Evolutionary conservation across 2,329 filamentous ascomycete species (phyloP).

Genomic region (Ophiostoma ulmi): DNA sequence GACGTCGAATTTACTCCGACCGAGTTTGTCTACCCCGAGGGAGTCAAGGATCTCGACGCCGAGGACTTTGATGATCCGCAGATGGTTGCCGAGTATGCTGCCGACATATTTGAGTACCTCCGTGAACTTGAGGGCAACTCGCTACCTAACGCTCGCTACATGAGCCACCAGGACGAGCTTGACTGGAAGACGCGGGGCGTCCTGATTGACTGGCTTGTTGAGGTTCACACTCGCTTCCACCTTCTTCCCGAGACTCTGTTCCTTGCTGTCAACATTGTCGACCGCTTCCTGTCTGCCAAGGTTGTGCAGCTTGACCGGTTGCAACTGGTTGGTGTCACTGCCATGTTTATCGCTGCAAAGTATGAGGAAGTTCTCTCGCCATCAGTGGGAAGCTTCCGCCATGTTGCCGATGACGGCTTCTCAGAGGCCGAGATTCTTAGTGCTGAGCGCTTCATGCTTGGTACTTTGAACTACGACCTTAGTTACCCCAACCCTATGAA

Average conservation of each 20-base stretch:
- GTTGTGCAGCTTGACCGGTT: constrained; percentile 93
- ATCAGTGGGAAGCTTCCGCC: constrained; percentile 93
- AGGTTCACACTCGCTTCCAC: constrained; percentile 95
- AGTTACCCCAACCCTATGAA: constrained; percentile 99
- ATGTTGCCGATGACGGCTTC: constrained; percentile 95
- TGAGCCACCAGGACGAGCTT: constrained; percentile 87
- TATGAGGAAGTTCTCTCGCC: constrained; percentile 98
- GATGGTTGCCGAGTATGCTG: constrained; percentile 97
- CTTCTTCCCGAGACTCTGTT: constrained; percentile 94
- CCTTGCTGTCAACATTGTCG: constrained; percentile 95
- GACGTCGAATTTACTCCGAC: constrained; percentile 31
- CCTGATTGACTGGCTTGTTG: constrained; percentile 94
- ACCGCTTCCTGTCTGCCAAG: constrained; percentile 93
- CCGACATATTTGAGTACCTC: constrained; percentile 95
- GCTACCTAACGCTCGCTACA: constrained; percentile 87
- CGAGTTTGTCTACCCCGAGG: constrained; percentile 34
- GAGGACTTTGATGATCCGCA: constrained; percentile 91
- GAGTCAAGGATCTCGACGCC: constrained; percentile 65
- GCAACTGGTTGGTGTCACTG: constrained; percentile 93
- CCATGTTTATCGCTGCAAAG: constrained; percentile 99
- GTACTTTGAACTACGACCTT: constrained; percentile 89
- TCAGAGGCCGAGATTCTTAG: constrained; percentile 90
- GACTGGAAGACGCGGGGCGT: constrained; percentile 99
- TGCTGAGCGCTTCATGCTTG: constrained; percentile 91
- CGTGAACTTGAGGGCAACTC: constrained; percentile 74